Evolutionary conservation across 768 basidiomycete genomes (phyloP), one percentile per base, ranked within the genome.

Genomic region (Lactifluus hygrophoroides): DNA sequence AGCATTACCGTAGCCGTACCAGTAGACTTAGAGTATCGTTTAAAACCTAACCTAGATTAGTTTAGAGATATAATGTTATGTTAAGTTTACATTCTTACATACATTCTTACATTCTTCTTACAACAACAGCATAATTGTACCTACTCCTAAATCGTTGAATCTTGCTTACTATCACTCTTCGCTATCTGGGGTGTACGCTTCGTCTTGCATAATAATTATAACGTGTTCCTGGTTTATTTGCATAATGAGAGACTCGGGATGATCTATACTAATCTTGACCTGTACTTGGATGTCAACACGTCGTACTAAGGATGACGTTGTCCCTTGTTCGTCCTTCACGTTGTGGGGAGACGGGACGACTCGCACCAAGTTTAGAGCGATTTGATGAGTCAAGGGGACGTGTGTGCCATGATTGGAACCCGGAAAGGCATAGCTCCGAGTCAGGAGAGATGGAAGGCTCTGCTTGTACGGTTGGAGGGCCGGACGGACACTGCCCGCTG

Each of bases 391-490:
- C 35, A 51, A 37, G 47, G 30, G 37, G 27, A 51, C 28, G 28
- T 28, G 52, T 32, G 14, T 28, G 37, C 16, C 27, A 46, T 51
- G 27, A 56, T 30, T 34, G 5, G 21, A 16, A 10, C 52, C 46
- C 34, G 44, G 37, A 23, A 61, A 34, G 14, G 34, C 40, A 49
- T 34, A 25, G 51, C 16, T n/a, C 40, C 51, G 60, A 43, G 23
- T 37, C 43, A 46, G 44, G 47, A 51, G 55, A 35, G 51, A 69
- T 64, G 10, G 77, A 46, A 84, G 76, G 66, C 83, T 81, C 61
- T 82, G 84, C 51, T 69, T 76, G 69, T 78, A 82, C 51, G 72
- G 66, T 30, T 70, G 70, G 32, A 68, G 65, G 30, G 34, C 49
- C 23, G 54, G 50, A n/a, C 59, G 60, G 58, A 57, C 65, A 42